Percentiles rank a stretch among this genome's conserved stretches.
These are phyloP conservation scores for Colletotrichum coccodes DNA, from an alignment of 2,329 filamentous ascomycete genomes.

Conservation along the genomic window DNA sequence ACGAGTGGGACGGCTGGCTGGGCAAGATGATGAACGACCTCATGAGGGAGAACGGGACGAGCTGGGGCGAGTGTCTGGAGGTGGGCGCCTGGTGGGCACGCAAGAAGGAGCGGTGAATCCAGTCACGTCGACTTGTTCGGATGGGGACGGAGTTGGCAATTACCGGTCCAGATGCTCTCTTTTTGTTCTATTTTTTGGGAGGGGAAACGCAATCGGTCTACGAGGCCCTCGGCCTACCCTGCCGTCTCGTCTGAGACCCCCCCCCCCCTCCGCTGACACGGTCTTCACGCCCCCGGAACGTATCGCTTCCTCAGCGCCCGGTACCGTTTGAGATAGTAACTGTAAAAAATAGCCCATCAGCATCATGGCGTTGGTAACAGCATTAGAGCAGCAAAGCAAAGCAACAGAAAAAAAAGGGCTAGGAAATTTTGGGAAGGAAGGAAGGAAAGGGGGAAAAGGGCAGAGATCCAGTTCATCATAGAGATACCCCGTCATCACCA, in stretches of 20 bases:
- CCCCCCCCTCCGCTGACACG: background rate
- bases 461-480: constrained; percentile 27
- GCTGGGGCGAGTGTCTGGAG: constrained; percentile 86
- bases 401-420: background rate
- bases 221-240: background rate
- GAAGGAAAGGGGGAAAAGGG: background rate
- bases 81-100: constrained; percentile 90
- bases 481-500: constrained; percentile 26
- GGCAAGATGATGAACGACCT: constrained; percentile 87
- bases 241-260: background rate
- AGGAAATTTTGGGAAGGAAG: background rate
- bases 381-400: background rate
- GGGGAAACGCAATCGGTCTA: background rate
- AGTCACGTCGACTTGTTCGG: background rate
- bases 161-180: background rate
- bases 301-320: constrained; percentile 87
- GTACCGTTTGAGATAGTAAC: constrained; percentile 93
- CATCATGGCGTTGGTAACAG: constrained; percentile 6
- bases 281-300: constrained; percentile 40
- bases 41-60: constrained; percentile 80
- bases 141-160: constrained; percentile 26
- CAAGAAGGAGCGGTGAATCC: constrained; percentile 61
- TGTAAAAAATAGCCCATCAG: constrained; percentile 49
- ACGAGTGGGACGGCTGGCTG: constrained; percentile 94
- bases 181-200: background rate